Evolutionary conservation across 2,329 filamentous ascomycete species (phyloP), one percentile per base, ranked within the genome.

Genomic region (Allantophomopsis cytisporea): DNA sequence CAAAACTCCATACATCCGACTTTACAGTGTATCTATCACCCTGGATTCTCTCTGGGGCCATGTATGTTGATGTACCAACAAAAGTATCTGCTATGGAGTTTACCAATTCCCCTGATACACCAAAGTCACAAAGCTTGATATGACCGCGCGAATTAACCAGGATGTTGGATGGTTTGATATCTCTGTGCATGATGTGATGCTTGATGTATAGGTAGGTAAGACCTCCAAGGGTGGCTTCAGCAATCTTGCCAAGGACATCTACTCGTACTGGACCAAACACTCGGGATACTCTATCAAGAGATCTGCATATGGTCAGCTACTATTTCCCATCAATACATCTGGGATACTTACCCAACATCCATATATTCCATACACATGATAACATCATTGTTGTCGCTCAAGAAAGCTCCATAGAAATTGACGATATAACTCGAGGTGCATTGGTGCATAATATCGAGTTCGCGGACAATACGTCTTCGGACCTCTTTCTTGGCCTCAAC

Each of bases 301-400:
- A 83, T 38, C 91, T 95, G 57, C 46, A 41, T 8, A 28, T 28
- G 23, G 5, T 28, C 23, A 38, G 44, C 23, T 10, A 28, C 7
- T 28, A 12, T 6, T 3, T 28, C 8, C 7, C 23, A 28, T 5
- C 7, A 28, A 12, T 12, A 28, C 10, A 6, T 28, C 11, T 32
- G 37, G 35, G 42, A n/a, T 37, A 35, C 84, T 62, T 72, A 96
- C 91, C 91, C 91, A 58, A 89, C 86, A 62, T 98, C 91, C 86
- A 94, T 94, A 59, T 98, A 96, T 60, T 98, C 91, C 91, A 98
- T 98, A 61, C 91, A 98, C 80, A 98, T 89, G 51, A 96, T 93
- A 43, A 98, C 93, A 64, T 98, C 91, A 56, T 93, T 89, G 45
- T 87, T 87, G 55, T 93, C 84, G 57, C 94, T 96, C 55, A 96